Percentiles rank a stretch among this genome's conserved stretches.
phyloP scores from a whole-genome alignment of 352 stramenopile species.

The Globisporangium megalacanthum region DNA sequence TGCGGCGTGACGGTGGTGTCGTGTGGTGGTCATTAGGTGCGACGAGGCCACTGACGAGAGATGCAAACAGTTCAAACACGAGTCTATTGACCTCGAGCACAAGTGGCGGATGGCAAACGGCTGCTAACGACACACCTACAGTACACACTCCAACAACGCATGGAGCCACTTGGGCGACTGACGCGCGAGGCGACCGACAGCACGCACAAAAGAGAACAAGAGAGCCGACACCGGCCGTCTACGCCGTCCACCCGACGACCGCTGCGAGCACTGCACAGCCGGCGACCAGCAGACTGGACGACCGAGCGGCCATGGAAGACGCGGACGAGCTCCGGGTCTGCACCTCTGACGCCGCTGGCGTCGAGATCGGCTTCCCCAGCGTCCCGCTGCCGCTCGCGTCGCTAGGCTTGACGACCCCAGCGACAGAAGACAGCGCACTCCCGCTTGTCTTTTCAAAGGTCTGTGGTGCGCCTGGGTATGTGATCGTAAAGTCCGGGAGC shows the following conservation, averaged over 20 bases:
- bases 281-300: background rate
- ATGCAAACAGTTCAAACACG: background rate
- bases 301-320: background rate
- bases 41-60: too few relatives aligned
- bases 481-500: constrained; percentile 34
- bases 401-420: constrained; percentile 21
- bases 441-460: constrained; percentile 26
- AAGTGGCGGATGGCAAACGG: too few relatives aligned
- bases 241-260: background rate
- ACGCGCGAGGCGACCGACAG: background rate
- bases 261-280: background rate
- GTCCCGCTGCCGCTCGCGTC: constrained; percentile 5
- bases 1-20: too few relatives aligned
- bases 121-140: too few relatives aligned
- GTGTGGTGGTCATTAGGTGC: too few relatives aligned
- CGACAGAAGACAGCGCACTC: constrained; percentile 24
- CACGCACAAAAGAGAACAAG: background rate
- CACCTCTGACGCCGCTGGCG: constrained; percentile 12
- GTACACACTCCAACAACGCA: background rate
- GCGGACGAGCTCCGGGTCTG: constrained; percentile 14
- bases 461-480: constrained; percentile 15
- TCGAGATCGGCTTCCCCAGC: background rate
- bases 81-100: background rate
- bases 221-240: background rate
- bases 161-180: background rate